These are phyloP conservation scores for Nannizziopsis arthrosporioides DNA, from an alignment of 2,329 filamentous ascomycete genomes.

Conservation along the genomic window DNA sequence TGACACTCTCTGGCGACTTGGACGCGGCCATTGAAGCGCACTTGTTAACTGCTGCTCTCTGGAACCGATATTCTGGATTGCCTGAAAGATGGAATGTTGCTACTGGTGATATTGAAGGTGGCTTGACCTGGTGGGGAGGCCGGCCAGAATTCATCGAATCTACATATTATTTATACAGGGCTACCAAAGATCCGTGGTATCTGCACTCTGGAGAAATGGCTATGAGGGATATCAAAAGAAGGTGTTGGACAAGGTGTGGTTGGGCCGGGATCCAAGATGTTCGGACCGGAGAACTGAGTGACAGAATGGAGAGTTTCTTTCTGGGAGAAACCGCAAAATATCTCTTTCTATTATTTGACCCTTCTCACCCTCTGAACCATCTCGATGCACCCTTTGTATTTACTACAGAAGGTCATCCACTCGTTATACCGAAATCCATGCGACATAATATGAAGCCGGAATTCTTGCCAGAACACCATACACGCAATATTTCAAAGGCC, in stretches of 20 bases:
- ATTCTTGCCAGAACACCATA: conserved; percentile 15
- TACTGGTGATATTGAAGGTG: conserved; percentile 71
- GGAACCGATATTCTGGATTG: conserved; percentile 87
- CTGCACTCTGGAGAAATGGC: conserved; percentile 94
- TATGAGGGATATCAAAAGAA: conserved; percentile 69
- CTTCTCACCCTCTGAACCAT: conserved; percentile 73
- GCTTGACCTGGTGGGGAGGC: conserved; percentile 88
- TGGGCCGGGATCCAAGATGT: conserved; percentile 86
- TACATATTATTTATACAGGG: conserved; percentile 88
- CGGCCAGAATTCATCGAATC: conserved; percentile 95
- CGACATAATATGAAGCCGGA: conserved; percentile 10
- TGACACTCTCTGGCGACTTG: conserved; percentile 75
- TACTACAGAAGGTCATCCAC: conserved; percentile 87
- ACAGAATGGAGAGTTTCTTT: conserved; percentile 99
- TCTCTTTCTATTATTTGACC: conserved; percentile 80
- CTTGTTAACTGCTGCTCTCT: conserved; percentile 79
- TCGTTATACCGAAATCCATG: conserved; percentile 56
- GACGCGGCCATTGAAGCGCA: conserved; percentile 87
- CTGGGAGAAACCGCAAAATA: conserved; percentile 95
- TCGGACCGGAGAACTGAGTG: conserved; percentile 68
- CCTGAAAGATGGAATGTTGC: conserved; percentile 88
- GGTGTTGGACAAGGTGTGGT: conserved; percentile 83
- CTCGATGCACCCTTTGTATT: conserved; percentile 84
- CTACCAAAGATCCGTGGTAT: conserved; percentile 92
- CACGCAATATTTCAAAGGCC: conserved; percentile 17